Evolutionary conservation across 345 rosid genomes (phyloP).

Genomic region (Salix suchowensis): DNA sequence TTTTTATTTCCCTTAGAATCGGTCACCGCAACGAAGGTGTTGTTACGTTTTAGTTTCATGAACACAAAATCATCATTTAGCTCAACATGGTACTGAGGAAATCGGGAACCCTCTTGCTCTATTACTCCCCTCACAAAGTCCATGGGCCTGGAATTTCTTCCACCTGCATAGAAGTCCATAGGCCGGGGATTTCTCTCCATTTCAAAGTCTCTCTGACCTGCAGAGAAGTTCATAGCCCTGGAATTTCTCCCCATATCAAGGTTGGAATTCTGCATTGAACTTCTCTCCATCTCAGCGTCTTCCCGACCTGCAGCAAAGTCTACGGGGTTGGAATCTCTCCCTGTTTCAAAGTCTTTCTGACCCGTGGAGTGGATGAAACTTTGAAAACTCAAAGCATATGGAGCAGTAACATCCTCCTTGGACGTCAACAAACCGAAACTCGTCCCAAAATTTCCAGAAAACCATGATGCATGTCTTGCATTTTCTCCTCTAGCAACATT

Average conservation of each 20-base stretch:
- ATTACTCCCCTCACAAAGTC: constrained; percentile 45
- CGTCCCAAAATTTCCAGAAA: constrained; percentile 19
- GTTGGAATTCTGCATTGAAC: not conserved
- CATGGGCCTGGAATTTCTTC: constrained; percentile 4
- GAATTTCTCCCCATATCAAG: not conserved
- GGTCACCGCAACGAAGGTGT: constrained; percentile 67
- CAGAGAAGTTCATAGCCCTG: not conserved
- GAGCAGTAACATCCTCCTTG: constrained; percentile 19
- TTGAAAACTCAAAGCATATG: constrained; percentile 24
- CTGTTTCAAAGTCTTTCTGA: constrained; percentile 14
- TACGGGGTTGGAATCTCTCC: not conserved
- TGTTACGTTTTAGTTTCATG: constrained; percentile 68
- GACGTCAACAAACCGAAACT: constrained; percentile 2
- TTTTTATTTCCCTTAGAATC: constrained; percentile 79
- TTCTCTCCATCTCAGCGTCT: not conserved
- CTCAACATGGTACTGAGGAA: constrained; percentile 30
- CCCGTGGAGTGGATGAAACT: constrained; percentile 31
- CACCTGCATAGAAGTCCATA: constrained; percentile 15
- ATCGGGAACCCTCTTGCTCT: constrained; percentile 35
- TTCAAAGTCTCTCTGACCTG: not conserved
- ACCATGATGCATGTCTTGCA: not conserved
- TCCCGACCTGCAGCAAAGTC: not conserved
- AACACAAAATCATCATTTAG: constrained; percentile 59
- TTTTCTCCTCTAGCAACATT: constrained; percentile 19
- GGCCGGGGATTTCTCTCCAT: not conserved